Evolutionary conservation across 108 stramenopile species (phyloP), one percentile per base, ranked within the genome.

Genomic region (Craspedostauros australis): DNA sequence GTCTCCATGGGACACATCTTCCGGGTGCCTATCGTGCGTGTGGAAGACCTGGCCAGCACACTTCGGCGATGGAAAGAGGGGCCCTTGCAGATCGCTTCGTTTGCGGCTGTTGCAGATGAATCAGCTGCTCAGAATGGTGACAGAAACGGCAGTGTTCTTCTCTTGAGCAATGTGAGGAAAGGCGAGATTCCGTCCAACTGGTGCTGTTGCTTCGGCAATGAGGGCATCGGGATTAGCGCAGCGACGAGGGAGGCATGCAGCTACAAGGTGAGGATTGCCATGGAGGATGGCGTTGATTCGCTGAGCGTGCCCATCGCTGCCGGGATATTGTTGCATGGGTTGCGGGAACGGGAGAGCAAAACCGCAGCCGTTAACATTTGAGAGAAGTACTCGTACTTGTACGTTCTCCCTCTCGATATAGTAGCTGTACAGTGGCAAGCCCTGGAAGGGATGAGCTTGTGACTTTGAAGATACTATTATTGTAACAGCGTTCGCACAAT

Each of bases 1-100:
- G 75, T 77, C 11, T 78, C 76, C 38, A 85, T 85, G 87, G 87
- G 87, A 3, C 80, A 89, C 55, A 68, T 89, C 21, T 65, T 78
- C 20, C 56, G 58, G 12, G 68, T 85, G 19, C 80, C 81, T 25
- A 72, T 67, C 12, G 59, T 89, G 18, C 54, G 81, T 51, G 76
- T 77, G 11, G 43, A 64, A 2, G 62, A 82, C 30, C 64, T 80
- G 62, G 68, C 60, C 24, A 46, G 36, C 18, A 61, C 51, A 1
- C 14, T 72, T n/a, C 2, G 15, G 9, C 20, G 15, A 3, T 49
- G 62, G 47, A 24, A 38, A 8, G 11, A 21, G 29, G 46, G 29
- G 3, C 41, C 46, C 24, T 56, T 60, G 30, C 39, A 40, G 16
- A 20, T 70, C 15, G 31, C 42, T 19, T 62, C 68, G 25, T 76